A percentile compares a stretch with the other conserved stretches of the same genome.
phyloP scores from a whole-genome alignment of 352 stramenopile species.

The Globisporangium barbulae region DNA sequence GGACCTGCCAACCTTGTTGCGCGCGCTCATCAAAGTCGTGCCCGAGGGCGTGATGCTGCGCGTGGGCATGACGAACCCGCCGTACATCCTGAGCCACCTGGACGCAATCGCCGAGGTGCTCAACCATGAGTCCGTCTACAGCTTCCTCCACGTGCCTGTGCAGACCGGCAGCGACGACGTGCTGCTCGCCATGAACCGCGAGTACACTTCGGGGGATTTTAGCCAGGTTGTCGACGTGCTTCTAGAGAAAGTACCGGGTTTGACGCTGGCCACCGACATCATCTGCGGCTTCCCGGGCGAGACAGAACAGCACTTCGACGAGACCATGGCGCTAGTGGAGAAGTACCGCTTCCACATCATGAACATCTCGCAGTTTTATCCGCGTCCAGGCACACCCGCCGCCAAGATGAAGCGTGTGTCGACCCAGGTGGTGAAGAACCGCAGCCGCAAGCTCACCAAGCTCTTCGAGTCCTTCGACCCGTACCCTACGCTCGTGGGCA shows the following conservation, averaged over 20 bases:
- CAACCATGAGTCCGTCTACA: slow-evolving; percentile 82
- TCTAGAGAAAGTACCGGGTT: slow-evolving; percentile 58
- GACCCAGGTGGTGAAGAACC: slow-evolving; percentile 88
- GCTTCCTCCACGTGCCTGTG: slow-evolving; percentile 91
- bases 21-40: slow-evolving; percentile 59
- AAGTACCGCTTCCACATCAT: slow-evolving; percentile 90
- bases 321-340: slow-evolving; percentile 85
- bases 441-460: slow-evolving; percentile 78
- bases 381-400: slow-evolving; percentile 86
- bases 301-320: slow-evolving; percentile 86
- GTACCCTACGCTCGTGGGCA: slow-evolving; percentile 69
- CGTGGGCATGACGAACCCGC: slow-evolving; percentile 93
- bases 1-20: slow-evolving; percentile 69
- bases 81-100: slow-evolving; percentile 89
- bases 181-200: slow-evolving; percentile 88
- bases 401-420: slow-evolving; percentile 88
- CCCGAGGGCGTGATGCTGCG: slow-evolving; percentile 84
- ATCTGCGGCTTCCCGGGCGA: slow-evolving; percentile 92
- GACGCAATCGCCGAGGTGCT: slow-evolving; percentile 79
- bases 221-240: slow-evolving; percentile 69
- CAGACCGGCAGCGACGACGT: slow-evolving; percentile 87
- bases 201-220: slow-evolving; percentile 89
- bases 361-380: slow-evolving; percentile 95
- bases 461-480: slow-evolving; percentile 84
- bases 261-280: slow-evolving; percentile 92